Conservation (phyloP, 2,329 filamentous ascomycete species). For the Trichoderma pleuroti region DNA sequence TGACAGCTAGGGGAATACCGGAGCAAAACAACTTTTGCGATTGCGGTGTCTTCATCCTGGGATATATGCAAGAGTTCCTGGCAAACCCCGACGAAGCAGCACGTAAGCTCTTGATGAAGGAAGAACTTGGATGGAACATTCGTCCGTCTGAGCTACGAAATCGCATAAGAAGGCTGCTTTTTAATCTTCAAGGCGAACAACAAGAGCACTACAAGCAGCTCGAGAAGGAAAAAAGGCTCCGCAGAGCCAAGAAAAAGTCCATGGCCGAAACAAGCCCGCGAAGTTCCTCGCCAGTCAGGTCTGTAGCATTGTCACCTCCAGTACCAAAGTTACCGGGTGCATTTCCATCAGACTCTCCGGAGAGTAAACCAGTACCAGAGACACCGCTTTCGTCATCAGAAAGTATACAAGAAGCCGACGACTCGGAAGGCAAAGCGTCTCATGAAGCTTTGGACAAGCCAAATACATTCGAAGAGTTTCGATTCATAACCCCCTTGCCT, state of each 20-base stretch:
- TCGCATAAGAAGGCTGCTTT: conserved; percentile 63
- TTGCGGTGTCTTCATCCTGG: conserved; percentile 82
- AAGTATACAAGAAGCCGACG: neutral
- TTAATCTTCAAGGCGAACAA: conserved; percentile 59
- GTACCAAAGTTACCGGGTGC: conserved; percentile 13
- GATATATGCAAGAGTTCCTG: conserved; percentile 80
- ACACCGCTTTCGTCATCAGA: neutral
- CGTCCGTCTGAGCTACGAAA: conserved; percentile 57
- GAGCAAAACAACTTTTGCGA: conserved; percentile 81
- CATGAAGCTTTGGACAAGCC: neutral
- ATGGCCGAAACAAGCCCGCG: neutral
- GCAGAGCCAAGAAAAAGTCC: conserved; percentile 27
- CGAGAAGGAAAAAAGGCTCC: conserved; percentile 34
- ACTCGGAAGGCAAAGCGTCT: neutral
- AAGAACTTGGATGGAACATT: conserved; percentile 51
- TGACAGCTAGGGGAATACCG: conserved; percentile 73
- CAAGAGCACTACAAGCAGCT: conserved; percentile 42
- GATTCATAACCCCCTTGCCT: neutral
- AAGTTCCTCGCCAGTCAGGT: conserved; percentile 6
- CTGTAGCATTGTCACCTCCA: neutral
- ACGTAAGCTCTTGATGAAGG: conserved; percentile 59
- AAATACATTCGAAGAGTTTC: neutral
- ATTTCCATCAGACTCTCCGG: conserved; percentile 13
- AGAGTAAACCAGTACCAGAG: neutral
- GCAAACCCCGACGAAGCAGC: conserved; percentile 69